phyloP scores from a whole-genome alignment of 139 green algal genomes.

The Pycnococcus provasolii region DNA sequence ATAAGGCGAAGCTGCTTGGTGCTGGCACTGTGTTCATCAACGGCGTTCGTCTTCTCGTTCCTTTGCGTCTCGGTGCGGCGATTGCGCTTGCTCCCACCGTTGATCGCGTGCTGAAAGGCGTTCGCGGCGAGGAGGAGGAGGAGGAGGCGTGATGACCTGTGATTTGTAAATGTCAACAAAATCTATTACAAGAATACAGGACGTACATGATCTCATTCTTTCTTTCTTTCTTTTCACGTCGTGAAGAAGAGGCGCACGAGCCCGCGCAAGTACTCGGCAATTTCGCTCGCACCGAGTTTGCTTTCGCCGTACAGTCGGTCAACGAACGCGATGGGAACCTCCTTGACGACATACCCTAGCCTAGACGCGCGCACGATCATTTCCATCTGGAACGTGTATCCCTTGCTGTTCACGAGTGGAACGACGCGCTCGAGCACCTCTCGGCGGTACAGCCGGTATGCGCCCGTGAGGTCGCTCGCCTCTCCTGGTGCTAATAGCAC shows the following conservation, averaged over 20 bases:
- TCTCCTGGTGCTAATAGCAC: constrained; percentile 55
- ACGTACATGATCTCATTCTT: no score
- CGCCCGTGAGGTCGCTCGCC: constrained; percentile 82
- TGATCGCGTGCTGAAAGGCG: not conserved
- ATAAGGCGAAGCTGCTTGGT: constrained; percentile 34
- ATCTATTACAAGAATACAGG: no score
- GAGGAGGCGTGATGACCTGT: not conserved
- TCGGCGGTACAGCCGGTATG: constrained; percentile 44
- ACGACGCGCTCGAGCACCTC: no score
- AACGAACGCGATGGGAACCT: constrained; percentile 97
- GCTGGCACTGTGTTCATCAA: constrained; percentile 27
- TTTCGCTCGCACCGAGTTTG: constrained; percentile 83
- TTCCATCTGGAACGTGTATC: constrained; percentile 86
- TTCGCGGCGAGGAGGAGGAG: not conserved
- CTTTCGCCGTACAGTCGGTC: constrained; percentile 83
- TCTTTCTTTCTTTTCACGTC: constrained; percentile 35
- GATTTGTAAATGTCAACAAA: no score
- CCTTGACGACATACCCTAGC: constrained; percentile 45
- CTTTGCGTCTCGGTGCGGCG: constrained; percentile 25
- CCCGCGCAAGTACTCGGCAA: constrained; percentile 71
- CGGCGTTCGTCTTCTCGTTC: constrained; percentile 27
- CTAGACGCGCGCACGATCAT: constrained; percentile 72
- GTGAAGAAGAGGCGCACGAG: constrained; percentile 73
- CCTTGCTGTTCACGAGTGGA: not conserved
- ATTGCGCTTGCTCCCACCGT: constrained; percentile 29